A percentile compares a stretch with the other conserved stretches of the same genome.
These are phyloP conservation scores for Cyberlindnera misumaiensis DNA, from an alignment of 805 yeast genomes.

Conservation along the genomic window DNA sequence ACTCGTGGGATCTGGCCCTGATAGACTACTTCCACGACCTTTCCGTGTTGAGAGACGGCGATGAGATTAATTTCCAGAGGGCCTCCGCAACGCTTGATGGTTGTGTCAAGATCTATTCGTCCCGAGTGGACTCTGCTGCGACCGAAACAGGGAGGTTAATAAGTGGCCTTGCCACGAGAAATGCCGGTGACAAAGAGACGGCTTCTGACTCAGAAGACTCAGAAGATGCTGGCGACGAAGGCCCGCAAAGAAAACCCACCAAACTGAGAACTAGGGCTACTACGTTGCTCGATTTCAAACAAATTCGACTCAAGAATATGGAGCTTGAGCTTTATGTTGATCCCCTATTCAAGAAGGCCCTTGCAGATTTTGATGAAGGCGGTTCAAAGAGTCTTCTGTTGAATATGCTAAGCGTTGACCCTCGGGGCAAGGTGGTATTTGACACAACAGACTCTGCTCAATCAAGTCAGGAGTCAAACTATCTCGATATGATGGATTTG, in stretches of 20 bases:
- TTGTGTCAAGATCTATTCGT: constrained; percentile 85
- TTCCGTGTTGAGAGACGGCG: constrained; percentile 64
- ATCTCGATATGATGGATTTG: constrained; percentile 19
- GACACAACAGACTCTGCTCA: constrained; percentile 41
- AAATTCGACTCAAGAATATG: constrained; percentile 44
- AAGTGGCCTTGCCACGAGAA: constrained; percentile 56
- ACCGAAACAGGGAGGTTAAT: constrained; percentile 81
- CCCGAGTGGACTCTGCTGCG: constrained; percentile 90
- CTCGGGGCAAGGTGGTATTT: constrained; percentile 50
- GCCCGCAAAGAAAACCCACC: constrained; percentile 4
- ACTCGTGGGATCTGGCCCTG: constrained; percentile 85
- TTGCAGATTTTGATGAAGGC: constrained; percentile 75
- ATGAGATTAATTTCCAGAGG: constrained; percentile 76
- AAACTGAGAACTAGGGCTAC: constrained; percentile 29
- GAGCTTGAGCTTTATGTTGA: constrained; percentile 64
- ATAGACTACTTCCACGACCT: constrained; percentile 89
- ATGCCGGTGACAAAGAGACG: constrained; percentile 15
- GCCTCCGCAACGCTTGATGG: constrained; percentile 92
- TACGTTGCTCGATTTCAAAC: constrained; percentile 45
- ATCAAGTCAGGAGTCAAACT: constrained; percentile 3
- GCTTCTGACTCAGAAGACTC: constrained; percentile 14
- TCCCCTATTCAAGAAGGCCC: constrained; percentile 64
- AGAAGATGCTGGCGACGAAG: constrained; percentile 17
- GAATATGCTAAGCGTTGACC: constrained; percentile 52
- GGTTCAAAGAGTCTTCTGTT: constrained; percentile 65